These are phyloP conservation scores for Mycena maculata DNA, from an alignment of 768 basidiomycete species.

Conservation along the genomic window DNA sequence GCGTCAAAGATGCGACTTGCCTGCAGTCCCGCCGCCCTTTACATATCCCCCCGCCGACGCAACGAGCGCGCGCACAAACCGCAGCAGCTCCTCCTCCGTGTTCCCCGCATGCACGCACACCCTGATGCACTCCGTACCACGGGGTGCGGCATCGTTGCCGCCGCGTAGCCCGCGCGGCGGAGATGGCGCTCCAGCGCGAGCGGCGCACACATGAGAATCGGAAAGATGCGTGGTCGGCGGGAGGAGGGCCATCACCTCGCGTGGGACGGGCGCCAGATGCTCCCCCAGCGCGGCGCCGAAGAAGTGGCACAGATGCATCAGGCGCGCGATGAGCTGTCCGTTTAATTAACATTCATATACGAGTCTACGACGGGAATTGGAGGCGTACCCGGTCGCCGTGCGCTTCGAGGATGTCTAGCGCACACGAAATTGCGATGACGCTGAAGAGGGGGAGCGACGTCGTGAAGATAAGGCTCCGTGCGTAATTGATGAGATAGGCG, in stretches of 20 bases:
- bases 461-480: conserved; percentile 73
- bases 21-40: too few relatives aligned
- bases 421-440: conserved; percentile 63
- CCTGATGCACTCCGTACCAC: conserved; percentile 68
- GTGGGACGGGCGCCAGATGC: too few relatives aligned
- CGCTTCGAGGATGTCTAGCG: conserved; percentile 64
- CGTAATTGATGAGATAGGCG: conserved; percentile 76
- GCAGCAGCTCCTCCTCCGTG: conserved; percentile 36
- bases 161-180: too few relatives aligned
- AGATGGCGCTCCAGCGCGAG: too few relatives aligned
- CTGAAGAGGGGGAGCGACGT: conserved; percentile 69
- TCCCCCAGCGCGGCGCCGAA: too few relatives aligned
- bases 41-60: background rate
- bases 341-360: conserved; percentile 35
- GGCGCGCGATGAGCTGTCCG: conserved; percentile 63
- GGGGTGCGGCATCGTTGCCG: conserved; percentile 63
- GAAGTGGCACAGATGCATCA: too few relatives aligned
- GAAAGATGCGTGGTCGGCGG: too few relatives aligned
- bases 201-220: too few relatives aligned
- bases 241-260: too few relatives aligned
- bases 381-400: conserved; percentile 36
- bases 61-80: background rate
- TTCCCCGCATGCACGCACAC: conserved; percentile 74
- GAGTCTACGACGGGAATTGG: too few relatives aligned
- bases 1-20: too few relatives aligned